These are phyloP conservation scores for Hypoxylon cercidicola DNA, from an alignment of 495 filamentous ascomycete genomes.

Conservation along the genomic window DNA sequence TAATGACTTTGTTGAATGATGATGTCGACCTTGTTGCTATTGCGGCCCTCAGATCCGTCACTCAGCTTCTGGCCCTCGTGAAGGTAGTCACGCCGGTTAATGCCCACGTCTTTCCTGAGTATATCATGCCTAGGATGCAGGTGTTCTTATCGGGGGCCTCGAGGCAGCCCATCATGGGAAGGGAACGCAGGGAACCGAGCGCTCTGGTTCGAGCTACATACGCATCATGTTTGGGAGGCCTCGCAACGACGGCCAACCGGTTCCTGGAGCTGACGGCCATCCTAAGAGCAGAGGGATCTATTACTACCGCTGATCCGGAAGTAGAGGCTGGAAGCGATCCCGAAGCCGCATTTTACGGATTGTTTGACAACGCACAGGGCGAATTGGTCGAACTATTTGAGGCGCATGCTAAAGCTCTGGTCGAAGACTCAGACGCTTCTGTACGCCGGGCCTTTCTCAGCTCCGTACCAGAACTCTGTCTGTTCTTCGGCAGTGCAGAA, in stretches of 20 bases:
- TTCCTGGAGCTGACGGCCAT: slow-evolving; percentile 94
- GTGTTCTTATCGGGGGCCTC: slow-evolving; percentile 68
- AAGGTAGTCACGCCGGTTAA: slow-evolving; percentile 91
- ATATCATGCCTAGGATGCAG: slow-evolving; percentile 86
- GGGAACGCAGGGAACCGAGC: slow-evolving; percentile 65
- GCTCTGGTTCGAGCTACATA: slow-evolving; percentile 86
- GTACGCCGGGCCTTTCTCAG: slow-evolving; percentile 93
- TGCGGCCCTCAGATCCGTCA: slow-evolving; percentile 83
- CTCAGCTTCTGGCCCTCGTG: slow-evolving; percentile 88
- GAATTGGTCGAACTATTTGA: slow-evolving; percentile 86
- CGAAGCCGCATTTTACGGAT: slow-evolving; percentile 73
- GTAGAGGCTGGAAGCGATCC: slow-evolving; percentile 73
- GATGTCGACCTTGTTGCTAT: slow-evolving; percentile 83
- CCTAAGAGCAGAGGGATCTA: slow-evolving; percentile 82
- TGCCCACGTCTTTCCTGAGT: slow-evolving; percentile 93
- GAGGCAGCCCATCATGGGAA: slow-evolving; percentile 48
- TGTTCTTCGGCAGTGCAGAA: slow-evolving; percentile 90
- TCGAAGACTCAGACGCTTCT: slow-evolving; percentile 87
- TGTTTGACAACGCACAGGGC: slow-evolving; percentile 82
- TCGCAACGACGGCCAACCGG: slow-evolving; percentile 86
- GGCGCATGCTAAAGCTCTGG: slow-evolving; percentile 83
- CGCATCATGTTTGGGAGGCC: slow-evolving; percentile 88
- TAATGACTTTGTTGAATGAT: slow-evolving; percentile 84
- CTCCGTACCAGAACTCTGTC: slow-evolving; percentile 90
- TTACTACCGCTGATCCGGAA: slow-evolving; percentile 81